Percentiles rank a stretch among this genome's conserved stretches.
Evolutionary conservation across 805 yeast genomes (phyloP).

Genomic region (Pichia deserticola): DNA sequence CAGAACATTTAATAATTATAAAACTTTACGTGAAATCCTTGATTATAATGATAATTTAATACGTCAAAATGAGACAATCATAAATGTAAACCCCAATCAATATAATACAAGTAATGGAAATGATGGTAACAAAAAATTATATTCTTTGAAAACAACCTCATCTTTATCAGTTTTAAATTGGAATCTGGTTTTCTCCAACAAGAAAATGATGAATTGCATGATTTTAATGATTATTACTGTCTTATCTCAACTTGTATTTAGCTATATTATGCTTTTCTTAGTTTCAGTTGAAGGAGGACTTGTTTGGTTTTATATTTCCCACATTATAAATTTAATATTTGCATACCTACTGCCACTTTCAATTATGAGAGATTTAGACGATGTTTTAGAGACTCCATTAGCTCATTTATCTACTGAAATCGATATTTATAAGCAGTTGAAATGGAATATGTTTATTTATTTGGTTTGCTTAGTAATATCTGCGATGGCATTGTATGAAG

Average conservation of each 20-base stretch:
- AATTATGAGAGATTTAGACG: slow-evolving; percentile 17
- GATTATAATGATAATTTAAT: slow-evolving; percentile 6
- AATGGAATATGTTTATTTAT: slow-evolving; percentile 16
- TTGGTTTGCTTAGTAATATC: slow-evolving; percentile 16
- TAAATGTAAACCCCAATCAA: not conserved
- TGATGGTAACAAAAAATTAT: not conserved
- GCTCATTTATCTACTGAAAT: slow-evolving; percentile 19
- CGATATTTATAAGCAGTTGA: slow-evolving; percentile 16
- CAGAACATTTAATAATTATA: slow-evolving; percentile 2
- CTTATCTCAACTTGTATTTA: slow-evolving; percentile 21
- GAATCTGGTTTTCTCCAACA: slow-evolving; percentile 21
- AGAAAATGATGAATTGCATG: slow-evolving; percentile 15
- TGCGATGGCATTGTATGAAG: slow-evolving; percentile 16
- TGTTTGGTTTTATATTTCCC: slow-evolving; percentile 17
- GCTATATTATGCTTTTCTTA: slow-evolving; percentile 23
- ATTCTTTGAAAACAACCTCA: slow-evolving; percentile 1
- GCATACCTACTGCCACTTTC: slow-evolving; percentile 23
- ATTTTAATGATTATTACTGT: slow-evolving; percentile 17
- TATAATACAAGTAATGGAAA: too few relatives aligned
- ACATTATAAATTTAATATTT: slow-evolving; percentile 18
- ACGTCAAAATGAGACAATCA: not conserved
- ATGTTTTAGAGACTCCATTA: slow-evolving; percentile 20
- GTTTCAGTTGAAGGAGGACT: slow-evolving; percentile 23
- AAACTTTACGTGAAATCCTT: slow-evolving; percentile 9
- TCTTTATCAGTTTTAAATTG: slow-evolving; percentile 16